A percentile compares a stretch with the other conserved stretches of the same genome.
Evolutionary conservation across 2,329 filamentous ascomycete genomes (phyloP).

Genomic region (Ophiostoma montium): DNA sequence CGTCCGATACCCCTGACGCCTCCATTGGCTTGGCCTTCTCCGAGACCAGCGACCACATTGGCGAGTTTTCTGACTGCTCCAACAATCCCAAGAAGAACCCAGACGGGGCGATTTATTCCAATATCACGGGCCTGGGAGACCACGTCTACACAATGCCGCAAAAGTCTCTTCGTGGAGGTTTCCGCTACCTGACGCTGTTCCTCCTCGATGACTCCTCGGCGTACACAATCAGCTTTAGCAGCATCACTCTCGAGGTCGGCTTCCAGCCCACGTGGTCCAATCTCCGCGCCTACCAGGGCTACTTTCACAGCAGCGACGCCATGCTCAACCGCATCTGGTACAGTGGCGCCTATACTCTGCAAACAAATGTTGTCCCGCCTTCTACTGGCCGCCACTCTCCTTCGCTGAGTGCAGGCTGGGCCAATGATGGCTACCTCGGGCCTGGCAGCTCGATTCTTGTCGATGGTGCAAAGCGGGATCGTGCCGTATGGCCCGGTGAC

Average conservation of each 20-base stretch:
- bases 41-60: conserved; percentile 33
- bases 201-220: conserved; percentile 11
- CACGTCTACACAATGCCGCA: conserved; percentile 28
- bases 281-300: conserved; percentile 37
- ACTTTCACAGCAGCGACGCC: conserved; percentile 34
- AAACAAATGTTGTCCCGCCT: conserved; percentile 22
- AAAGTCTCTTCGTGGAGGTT: conserved; percentile 33
- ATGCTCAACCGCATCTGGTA: conserved; percentile 41
- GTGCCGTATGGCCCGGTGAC: conserved; percentile 10
- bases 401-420: conserved; percentile 24
- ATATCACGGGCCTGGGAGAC: conserved; percentile 15
- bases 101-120: conserved; percentile 33
- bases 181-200: conserved; percentile 37
- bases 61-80: conserved; percentile 32
- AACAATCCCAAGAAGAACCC: conserved; percentile 29
- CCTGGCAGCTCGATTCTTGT: conserved; percentile 18
- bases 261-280: conserved; percentile 31
- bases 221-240: conserved; percentile 19
- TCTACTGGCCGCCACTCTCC: conserved; percentile 17
- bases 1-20: neutral
- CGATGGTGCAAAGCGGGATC: conserved; percentile 10
- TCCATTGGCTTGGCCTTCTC: conserved; percentile 31
- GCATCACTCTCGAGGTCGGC: conserved; percentile 21
- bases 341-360: conserved; percentile 31
- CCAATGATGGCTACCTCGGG: conserved; percentile 21